phyloP scores from a whole-genome alignment of 176 grass and related monocot genomes.

The Elymus sibiricus region DNA sequence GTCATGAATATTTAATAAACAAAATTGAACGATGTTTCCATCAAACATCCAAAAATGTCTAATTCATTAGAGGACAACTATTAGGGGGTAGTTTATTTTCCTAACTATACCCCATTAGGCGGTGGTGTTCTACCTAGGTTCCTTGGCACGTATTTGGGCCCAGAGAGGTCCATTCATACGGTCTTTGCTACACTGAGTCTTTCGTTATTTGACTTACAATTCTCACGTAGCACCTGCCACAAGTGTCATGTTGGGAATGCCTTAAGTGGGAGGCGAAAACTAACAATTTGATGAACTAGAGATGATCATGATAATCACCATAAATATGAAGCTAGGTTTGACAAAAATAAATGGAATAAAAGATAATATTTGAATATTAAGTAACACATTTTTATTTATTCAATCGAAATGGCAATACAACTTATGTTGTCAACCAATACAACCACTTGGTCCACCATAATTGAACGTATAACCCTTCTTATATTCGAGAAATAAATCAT shows the following conservation, averaged over 20 bases:
- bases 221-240: background rate
- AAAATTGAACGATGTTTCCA: too few relatives aligned
- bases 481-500: background rate
- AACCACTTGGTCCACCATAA: slow-evolving; percentile 12
- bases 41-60: too few relatives aligned
- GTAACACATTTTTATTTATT: background rate
- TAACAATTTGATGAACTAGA: background rate
- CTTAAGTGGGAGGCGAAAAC: background rate
- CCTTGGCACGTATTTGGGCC: background rate
- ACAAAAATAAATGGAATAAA: background rate
- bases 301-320: background rate
- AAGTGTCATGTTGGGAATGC: background rate
- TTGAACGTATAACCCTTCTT: background rate
- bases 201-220: background rate
- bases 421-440: background rate
- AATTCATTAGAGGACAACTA: too few relatives aligned
- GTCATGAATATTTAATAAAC: too few relatives aligned
- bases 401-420: background rate
- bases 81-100: too few relatives aligned
- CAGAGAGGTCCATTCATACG: background rate
- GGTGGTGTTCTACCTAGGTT: too few relatives aligned
- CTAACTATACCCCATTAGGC: too few relatives aligned
- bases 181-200: background rate
- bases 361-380: background rate
- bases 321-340: background rate